Base-by-base conservation (phyloP, 2,329 filamentous ascomycete species). In the Anthostomella pinea region DNA sequence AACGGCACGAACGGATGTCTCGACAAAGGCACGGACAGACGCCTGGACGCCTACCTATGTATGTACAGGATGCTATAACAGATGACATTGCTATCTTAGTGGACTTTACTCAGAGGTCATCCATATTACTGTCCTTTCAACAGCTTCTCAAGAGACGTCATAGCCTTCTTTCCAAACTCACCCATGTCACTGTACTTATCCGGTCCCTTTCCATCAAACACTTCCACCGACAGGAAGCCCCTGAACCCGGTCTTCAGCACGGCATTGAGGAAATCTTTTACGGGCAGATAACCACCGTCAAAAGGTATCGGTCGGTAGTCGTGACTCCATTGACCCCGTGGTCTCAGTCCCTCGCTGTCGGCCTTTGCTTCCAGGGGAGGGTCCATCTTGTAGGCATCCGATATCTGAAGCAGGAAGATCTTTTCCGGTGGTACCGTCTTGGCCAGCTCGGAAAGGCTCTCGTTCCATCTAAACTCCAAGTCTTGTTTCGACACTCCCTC, bases 331-430 rank as follows among this genome's bases (percentile, higher is more conserved):
- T 73, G 65, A 0, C 73, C 81, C 21, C 81, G 66, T 0, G 84
- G 79, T 19, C 79, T 61, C 27, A 81, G 50, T 0, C 79, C 81
- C 5, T 65, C 60, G 16, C 73, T 64, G 21, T 76, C 68, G 0
- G 58, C 51, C 28, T 73, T 59, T 4, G 68, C 63, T 15, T 68
- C 59, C 5, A 89, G 54, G 0, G 83, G 79, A 4, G 68, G 62
- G 0, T 68, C 64, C 23, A 79, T 71, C 48, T 72, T 78, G 55
- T 88, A 89, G 0, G 80, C 86, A 56, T 91, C 85, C 3, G 77
- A 83, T 35, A 90, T 81, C 56, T 90, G 85, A 3, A 90, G 58
- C 0, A 89, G 64, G 54, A 77, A 89, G 24, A 90, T 87, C 65
- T 85, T 88, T 2, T 85, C 78, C 0, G 71, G 62, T 0, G 83